Evolutionary conservation across 2,329 filamentous ascomycete species (phyloP), one percentile per base, ranked within the genome.

Genomic region (Ascocoryne sarcoides): DNA sequence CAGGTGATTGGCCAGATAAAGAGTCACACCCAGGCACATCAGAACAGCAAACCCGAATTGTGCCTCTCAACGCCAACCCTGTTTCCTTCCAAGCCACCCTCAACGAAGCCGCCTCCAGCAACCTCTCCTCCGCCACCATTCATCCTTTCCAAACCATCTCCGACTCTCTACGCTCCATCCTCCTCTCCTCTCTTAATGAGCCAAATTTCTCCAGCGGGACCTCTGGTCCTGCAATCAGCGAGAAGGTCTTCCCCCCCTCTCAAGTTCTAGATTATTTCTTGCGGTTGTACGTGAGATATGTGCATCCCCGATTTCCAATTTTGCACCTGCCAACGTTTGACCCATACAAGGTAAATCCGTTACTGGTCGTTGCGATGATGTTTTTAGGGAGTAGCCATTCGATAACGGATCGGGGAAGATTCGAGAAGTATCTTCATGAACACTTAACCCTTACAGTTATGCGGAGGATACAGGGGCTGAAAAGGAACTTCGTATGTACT

Each of bases 321-420:
- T 35, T 55, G 9, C 53, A 57, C 35, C 40, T 55, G 9, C 55
- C 55, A 7, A 56, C 55, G 7, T 55, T 57, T 19, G 42, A 55
- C 31, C 44, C 55, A 3, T 56, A 54, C 28, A 45, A 37, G 14
- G 42, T 44, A 18, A 44, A 49, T 30, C 52, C 52, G 23, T 37
- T 55, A 3, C 40, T 57, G 14, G 36, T 57, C 4, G 36, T 53
- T 2, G 46, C 50, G 2, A 57, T 57, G 53, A 56, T 56, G 52
- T 54, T 57, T 32, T 44, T 57, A 5, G 55, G 55, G 3, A 54
- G 53, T 10, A 52, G 51, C 36, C 51, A 57, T 43, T 55, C 55
- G 1, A 44, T 39, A 9, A 37, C 37, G 5, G 54, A 57, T 41
- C 45, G 50, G 19, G 52, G 53, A 10, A 39, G 53, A 2, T 57